Base-by-base conservation (phyloP, 371 early-diverging fungal genomes). In the Caulochytrium protostelioides region DNA sequence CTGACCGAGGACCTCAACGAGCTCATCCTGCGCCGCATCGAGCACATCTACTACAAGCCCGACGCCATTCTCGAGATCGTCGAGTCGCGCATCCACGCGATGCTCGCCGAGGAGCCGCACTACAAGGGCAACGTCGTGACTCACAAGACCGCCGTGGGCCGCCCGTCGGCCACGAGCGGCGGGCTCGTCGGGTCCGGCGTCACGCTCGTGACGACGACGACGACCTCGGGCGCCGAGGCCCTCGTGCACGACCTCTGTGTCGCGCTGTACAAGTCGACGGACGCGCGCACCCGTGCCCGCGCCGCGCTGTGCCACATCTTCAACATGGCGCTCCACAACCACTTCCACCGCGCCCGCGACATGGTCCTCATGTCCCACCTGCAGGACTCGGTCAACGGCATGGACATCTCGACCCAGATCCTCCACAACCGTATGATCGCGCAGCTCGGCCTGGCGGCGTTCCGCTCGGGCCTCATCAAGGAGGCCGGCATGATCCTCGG, bases 221-320 rank as follows among this genome's bases (percentile, higher is more conserved):
- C 29, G 72, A 74, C 25, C 60, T n/a, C n/a, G n/a, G n/a, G n/a
- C 73, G 20, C 52, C 57, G 26, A 17, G n/a, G 67, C 55, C 16
- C 56, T 81, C 35, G 72, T 89, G 43, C 71, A 76, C 39, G 43
- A 61, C 17, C 70, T 92, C 43, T 89, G 91, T 63, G 65, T 74
- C 28, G 68, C 66, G 47, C 64, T 92, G 30, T 94, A 94, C 67
- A 74, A 79, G 54, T 74, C 91, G 38, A 61, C 53, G 32, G 64
- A 63, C 24, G 77, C 85, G 34, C 70, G 83, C 22, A 68, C 79
- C 53, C 83, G 94, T 40, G 81, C 86, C 3, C 80, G 92, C 35
- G 87, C 94, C 32, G 80, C 92, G 65, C 76, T 95, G 37, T 86
- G 82, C 66, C 94, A 95, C 49, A 82, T 92, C 43, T 94, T 82